Base-by-base conservation (phyloP, 108 stramenopile genomes). In the Pseudonitzschia multiseries region DNA sequence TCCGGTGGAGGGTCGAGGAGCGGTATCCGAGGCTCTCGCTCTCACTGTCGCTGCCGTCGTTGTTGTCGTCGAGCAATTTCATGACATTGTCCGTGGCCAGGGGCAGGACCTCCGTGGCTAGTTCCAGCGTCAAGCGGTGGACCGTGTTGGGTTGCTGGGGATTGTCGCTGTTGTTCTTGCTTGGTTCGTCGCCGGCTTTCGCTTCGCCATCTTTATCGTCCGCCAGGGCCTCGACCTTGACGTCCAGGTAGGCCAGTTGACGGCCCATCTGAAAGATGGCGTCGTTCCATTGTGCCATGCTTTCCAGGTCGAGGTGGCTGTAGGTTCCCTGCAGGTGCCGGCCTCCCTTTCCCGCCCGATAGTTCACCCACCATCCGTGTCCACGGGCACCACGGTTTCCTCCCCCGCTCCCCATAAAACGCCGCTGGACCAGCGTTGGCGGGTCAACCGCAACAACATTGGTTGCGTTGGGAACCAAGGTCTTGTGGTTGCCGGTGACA, bases 291-390 rank as follows among this genome's bases (percentile, higher is more conserved):
- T 68, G 54, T 29, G 74, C 72, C 52, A 84, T 67, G 33, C 74
- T 80, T 20, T 89, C 87, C n/a, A 81, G 24, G 36, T 85, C 83
- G 46, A 80, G 81, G 64, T 89, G 87, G 57, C 78, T 78, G 73
- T 86, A 90, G 66, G 85, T 84, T n/a, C 94, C 94, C 74, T 95
- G 94, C 76, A 95, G 83, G 76, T 93, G 92, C n/a, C 94, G 87
- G 18, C 92, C 94, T 3, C 94, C 94, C 32, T 79, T 81, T n/a
- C 87, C 87, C 15, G 77, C 82, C n/a, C 94, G 87, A 59, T 93
- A 95, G 65, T 95, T 95, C 33, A 76, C 29, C 36, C 84, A 88
- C 94, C 94, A 95, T 42, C 94, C 94, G 67, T 89, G 90, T 63
- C 92, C 94, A 21, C 94, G 87, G 20, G 89, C 75, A 27, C 92